Base-by-base conservation (phyloP, 2,329 filamentous ascomycete species). In the Capronia coronata region DNA sequence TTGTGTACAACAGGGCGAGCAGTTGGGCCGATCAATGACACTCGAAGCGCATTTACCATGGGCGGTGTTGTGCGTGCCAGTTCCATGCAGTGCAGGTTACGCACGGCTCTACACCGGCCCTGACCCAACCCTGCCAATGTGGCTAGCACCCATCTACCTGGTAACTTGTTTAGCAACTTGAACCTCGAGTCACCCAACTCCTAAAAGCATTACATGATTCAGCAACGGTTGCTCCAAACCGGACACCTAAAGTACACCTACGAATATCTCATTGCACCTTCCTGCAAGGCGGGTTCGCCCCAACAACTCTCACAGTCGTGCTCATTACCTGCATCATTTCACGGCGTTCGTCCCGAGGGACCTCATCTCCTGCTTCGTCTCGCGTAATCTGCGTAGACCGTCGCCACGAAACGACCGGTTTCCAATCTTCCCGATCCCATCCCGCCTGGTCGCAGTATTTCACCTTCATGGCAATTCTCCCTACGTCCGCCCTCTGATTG, bases 381-480 rank as follows among this genome's bases (percentile, higher is more conserved):
- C 44, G 49, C 48, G 43, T 48, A 48, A 35, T 34, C 27, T 14
- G 25, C 39, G 6, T 9, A 19, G 14, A 37, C 7, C 34, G 19
- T 19, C 34, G 19, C 14, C 34, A 18, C 4, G 14, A 13, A 37
- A 19, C 14, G 34, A 19, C 34, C 34, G 16, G 5, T 37, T 30
- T 27, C 37, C 38, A 13, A 21, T 43, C 18, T 43, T 44, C 29
- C n/a, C 38, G n/a, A 47, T 14, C 38, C 19, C 38, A 13, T 37
- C 29, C 38, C 23, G 16, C 13, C 43, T 34, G 37, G 14, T 39
- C 37, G 21, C 16, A 35, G 3, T 21, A n/a, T 40, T 22, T 50
- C 39, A 43, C 29, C 40, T 54, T 54, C 44, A 54, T 54, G 52
- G 52, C 48, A 44, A 25, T 38, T 48, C 23, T 41, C 16, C 46